Evolutionary conservation across 2,329 filamentous ascomycete genomes (phyloP), one percentile per base, ranked within the genome.

Genomic region (Colletotrichum sp.): DNA sequence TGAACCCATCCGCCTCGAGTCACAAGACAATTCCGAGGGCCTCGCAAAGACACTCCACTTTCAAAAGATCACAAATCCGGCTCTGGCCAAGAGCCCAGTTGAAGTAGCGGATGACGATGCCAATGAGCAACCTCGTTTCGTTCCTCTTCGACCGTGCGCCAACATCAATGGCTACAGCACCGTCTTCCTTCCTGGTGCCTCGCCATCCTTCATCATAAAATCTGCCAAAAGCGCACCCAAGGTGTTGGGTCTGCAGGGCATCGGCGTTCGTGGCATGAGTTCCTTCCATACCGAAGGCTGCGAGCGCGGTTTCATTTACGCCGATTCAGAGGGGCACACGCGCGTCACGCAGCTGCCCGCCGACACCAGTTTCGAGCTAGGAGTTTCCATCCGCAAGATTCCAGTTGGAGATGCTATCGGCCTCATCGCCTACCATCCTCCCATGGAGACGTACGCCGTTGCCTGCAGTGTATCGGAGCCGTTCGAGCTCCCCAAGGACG

Each of bases 401-500:
- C 87, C 90, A 1, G 83, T 98, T 25, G 91, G 90, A 18, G 88
- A 93, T 69, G 94, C 97, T 75, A 88, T 96, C 13, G 90, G 93
- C 76, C 91, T 92, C 4, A 85, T 98, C 18, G 90, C 94, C 1
- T 98, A 96, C 81, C 96, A 98, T 81, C 87, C 93, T 3, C 91
- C 92, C 0, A 93, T 93, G 56, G 91, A 92, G 27, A 91, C 94
- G 1, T 98, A 98, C 81, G 91, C 95, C 3, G 87, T 96, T 18
- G 95, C 92, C 6, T 96, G 94, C 71, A 94, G 92, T 77, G 87
- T 88, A 9, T 81, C 84, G 30, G 91, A 93, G 65, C 91, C 93
- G 5, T 98, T 98, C 81, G 94, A 95, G 83, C 89, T 98, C 27
- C 95, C 95, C 2, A 94, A 94, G 69, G 95, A 98, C 79, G 96